Evolutionary conservation across 2,329 filamentous ascomycete genomes (phyloP), one percentile per base, ranked within the genome.

Genomic region (Ceratocystis cacaofunesta): DNA sequence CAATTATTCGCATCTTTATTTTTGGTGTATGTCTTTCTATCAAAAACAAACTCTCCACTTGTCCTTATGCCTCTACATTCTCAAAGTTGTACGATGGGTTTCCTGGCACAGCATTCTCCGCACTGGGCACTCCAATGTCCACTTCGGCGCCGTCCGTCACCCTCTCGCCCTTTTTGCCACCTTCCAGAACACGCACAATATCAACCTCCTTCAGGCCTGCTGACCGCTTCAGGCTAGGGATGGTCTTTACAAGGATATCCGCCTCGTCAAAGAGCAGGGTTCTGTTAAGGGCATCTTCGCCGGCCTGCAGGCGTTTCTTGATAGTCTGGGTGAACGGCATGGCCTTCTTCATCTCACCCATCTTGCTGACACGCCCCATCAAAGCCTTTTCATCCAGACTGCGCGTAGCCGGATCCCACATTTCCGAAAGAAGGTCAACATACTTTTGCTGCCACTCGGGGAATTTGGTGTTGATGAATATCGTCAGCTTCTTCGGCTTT

Each of bases 271-370:
- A 99, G 0, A 84, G 81, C 68, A 99, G 79, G 76, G 92, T 90
- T 69, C 91, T 83, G 73, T 92, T 85, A 72, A 97, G 86, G 8
- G 96, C 90, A 1, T 77, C 79, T 76, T 92, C 85, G 68, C 89
- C 87, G 62, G 81, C 80, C 66, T 90, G 80, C 65, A 99, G 82
- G 63, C 89, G 85, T 75, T 84, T 89, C 86, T 96, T 96, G 68
- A 97, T 79, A 5, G 75, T 77, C 77, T 97, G 92, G 62, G 96
- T 86, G 72, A 96, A 97, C 0, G 94, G 94, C 92, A 97, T 97
- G 1, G 91, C 92, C 78, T 95, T 94, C 84, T 97, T 99, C 82
- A 91, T 90, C 77, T 95, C 89, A 55, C 85, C 85, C 72, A 90
- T 80, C 79, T 95, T 95, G 70, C 85, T 85, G 66, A 96, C 86